Evolutionary conservation across 2,329 filamentous ascomycete species (phyloP), one percentile per base, ranked within the genome.

Genomic region (Aspergillus pseudoviridinutans): DNA sequence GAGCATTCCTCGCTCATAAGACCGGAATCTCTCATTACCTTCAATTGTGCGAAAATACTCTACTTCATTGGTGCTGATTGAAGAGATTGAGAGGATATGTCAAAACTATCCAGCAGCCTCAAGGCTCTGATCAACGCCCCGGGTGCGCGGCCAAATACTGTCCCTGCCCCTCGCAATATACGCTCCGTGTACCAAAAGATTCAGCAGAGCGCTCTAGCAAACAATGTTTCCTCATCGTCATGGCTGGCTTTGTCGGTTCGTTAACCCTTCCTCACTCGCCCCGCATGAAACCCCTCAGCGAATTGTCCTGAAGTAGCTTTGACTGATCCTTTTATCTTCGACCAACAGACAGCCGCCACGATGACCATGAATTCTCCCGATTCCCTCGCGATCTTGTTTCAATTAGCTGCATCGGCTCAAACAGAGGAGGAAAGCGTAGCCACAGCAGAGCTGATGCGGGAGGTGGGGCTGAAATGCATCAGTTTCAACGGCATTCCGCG

Each of bases 361-460:
- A 90, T 93, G 77, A 94, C 91, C 1, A 85, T 94, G 79, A 94
- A 95, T 78, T 92, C 90, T 1, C 90, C 90, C 25, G 87, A 89
- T 57, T 88, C 89, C 3, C 83, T 93, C 63, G 76, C 84, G 3
- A 75, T 82, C 24, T 82, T 92, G 12, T 87, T 86, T 74, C 68
- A 80, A 50, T 66, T 78, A 22, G 76, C 73, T 7, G 71, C 73
- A 3, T 61, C 68, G 10, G 58, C 67, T 7, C 63, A 65, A n/a
- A 59, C 69, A 2, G 29, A 64, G 12, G 58, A 68, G 1, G 63
- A 70, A 24, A 64, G 62, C 35, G 53, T 75, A 42, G 66, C 66
- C 20, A 65, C 69, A 17, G 75, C 74, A 32, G 75, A 76, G 59
- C 62, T 77, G 20, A 76, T 77, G 63, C 72, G 75, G 53, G 75